Evolutionary conservation across 179 eudicot species (phyloP).

Genomic region (Gypsophila paniculata): DNA sequence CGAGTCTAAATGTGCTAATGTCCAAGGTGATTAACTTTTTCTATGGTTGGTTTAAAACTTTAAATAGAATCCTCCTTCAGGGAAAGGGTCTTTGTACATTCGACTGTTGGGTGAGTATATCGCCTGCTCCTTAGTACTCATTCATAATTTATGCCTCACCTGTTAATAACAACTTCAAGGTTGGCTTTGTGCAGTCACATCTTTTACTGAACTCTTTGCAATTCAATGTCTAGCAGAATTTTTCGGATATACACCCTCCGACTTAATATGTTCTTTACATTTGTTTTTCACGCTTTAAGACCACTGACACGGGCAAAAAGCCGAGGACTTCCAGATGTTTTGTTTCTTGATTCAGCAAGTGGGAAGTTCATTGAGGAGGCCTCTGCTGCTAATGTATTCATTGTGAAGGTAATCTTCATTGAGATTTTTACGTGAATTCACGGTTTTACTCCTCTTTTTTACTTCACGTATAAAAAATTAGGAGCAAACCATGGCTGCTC

Average conservation of each 20-base stretch:
- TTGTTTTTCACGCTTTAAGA: slow-evolving; percentile 24
- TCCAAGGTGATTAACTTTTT: not conserved
- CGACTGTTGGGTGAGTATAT: slow-evolving; percentile 78
- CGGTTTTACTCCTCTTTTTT: not conserved
- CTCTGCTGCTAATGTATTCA: slow-evolving; percentile 36
- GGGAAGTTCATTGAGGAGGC: slow-evolving; percentile 38
- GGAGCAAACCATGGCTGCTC: not conserved
- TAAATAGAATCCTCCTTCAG: slow-evolving; percentile 83
- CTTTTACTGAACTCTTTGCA: not conserved
- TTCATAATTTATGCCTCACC: slow-evolving; percentile 84
- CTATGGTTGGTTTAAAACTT: slow-evolving; percentile 7
- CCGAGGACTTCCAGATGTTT: slow-evolving; percentile 39
- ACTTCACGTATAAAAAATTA: not conserved
- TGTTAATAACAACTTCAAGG: slow-evolving; percentile 82
- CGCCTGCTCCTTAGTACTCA: slow-evolving; percentile 78
- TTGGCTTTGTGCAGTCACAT: not conserved
- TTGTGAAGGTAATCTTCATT: slow-evolving; percentile 32
- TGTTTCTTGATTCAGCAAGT: slow-evolving; percentile 34
- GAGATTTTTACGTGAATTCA: not conserved
- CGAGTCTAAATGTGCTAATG: not conserved
- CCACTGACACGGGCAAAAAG: slow-evolving; percentile 33
- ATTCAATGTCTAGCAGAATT: not conserved
- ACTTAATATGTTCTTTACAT: too few species aligned
- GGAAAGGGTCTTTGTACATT: slow-evolving; percentile 70
- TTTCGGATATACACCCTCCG: too few species aligned